phyloP scores from a whole-genome alignment of 768 basidiomycete species.

The Tylopilus sp. region DNA sequence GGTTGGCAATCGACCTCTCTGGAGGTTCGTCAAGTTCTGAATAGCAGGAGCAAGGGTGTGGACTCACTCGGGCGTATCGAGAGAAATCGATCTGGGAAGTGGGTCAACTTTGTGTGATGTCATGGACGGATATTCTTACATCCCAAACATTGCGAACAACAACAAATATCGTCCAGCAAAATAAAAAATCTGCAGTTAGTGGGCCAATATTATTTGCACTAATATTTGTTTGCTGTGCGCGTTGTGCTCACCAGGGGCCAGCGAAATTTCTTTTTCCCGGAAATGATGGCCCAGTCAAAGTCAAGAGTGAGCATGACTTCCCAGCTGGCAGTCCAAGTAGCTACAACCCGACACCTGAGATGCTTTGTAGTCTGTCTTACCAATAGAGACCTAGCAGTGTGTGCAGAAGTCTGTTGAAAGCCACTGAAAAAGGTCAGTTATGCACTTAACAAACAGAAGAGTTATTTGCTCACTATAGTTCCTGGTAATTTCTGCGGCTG shows the following conservation, averaged over 20 bases:
- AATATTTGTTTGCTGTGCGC: background rate
- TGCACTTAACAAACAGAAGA: background rate
- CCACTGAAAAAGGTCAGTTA: slow-evolving; percentile 24
- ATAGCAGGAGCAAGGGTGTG: background rate
- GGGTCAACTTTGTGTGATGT: background rate
- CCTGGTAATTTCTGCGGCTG: slow-evolving; percentile 33
- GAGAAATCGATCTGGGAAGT: slow-evolving; percentile 28
- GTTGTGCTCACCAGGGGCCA: slow-evolving; percentile 44
- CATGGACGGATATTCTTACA: slow-evolving; percentile 29
- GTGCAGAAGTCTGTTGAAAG: slow-evolving; percentile 42
- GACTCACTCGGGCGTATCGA: slow-evolving; percentile 33
- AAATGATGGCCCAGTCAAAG: slow-evolving; percentile 42
- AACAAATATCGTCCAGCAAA: slow-evolving; percentile 44
- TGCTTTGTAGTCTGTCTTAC: slow-evolving; percentile 26
- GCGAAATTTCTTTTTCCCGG: slow-evolving; percentile 40
- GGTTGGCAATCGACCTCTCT: slow-evolving; percentile 44
- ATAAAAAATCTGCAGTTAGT: slow-evolving; percentile 37
- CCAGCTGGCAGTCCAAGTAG: slow-evolving; percentile 32
- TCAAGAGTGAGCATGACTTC: slow-evolving; percentile 40
- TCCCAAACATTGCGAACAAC: slow-evolving; percentile 44
- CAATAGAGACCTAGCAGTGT: slow-evolving; percentile 43
- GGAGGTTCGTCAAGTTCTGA: background rate
- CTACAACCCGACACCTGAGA: background rate
- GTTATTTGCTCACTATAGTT: slow-evolving; percentile 33
- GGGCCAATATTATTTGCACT: background rate